A percentile compares a stretch with the other conserved stretches of the same genome.
Evolutionary conservation across 192 early-diverging fungal species (phyloP).

Genomic region (Spizellomyces punctatus): DNA sequence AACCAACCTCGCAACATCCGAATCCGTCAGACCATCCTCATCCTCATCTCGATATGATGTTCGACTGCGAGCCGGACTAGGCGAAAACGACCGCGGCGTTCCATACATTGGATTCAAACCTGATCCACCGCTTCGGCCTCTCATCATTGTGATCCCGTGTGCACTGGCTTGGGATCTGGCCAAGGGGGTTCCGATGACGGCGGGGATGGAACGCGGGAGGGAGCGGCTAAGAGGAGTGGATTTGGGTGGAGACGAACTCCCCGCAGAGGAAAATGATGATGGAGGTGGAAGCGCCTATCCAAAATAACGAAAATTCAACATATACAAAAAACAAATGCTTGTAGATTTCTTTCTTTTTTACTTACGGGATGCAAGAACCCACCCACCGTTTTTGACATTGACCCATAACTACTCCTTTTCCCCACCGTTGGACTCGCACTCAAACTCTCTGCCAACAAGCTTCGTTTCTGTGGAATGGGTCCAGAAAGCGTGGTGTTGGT

Average conservation of each 20-base stretch:
- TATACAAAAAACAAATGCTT: neutral
- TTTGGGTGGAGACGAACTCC: neutral
- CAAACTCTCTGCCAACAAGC: slow-evolving; percentile 8
- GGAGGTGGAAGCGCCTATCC: slow-evolving; percentile 7
- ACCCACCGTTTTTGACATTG: neutral
- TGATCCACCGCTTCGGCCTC: neutral
- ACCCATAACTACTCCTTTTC: neutral
- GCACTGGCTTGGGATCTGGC: neutral
- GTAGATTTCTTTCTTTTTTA: no score
- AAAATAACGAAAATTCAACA: neutral
- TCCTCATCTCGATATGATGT: neutral
- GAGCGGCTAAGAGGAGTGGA: neutral
- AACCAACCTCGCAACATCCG: slow-evolving; percentile 31
- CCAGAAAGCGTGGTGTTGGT: no score
- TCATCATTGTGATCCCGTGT: neutral
- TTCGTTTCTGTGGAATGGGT: neutral
- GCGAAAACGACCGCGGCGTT: slow-evolving; percentile 22
- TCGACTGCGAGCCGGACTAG: slow-evolving; percentile 5
- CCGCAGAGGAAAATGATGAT: neutral
- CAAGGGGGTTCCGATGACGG: neutral
- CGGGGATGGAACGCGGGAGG: neutral
- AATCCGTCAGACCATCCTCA: slow-evolving; percentile 6
- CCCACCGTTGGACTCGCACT: neutral
- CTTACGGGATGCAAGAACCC: slow-evolving; percentile 1
- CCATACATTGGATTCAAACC: neutral